These are phyloP conservation scores for Picochlorum sp. DNA, from an alignment of 139 green algal genomes.

Conservation along the genomic window DNA sequence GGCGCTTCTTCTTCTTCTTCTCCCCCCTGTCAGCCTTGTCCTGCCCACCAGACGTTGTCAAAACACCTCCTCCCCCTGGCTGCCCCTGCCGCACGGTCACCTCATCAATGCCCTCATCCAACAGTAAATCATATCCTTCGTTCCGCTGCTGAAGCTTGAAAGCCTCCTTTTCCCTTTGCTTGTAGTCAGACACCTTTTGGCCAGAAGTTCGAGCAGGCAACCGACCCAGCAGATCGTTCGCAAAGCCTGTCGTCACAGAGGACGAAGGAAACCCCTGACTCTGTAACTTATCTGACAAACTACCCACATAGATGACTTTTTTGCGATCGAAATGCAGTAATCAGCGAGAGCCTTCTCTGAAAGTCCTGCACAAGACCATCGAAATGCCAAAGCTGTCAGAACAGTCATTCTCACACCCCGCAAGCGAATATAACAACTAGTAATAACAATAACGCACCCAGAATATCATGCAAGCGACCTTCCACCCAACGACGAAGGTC, in stretches of 20 bases:
- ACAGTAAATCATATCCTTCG: conserved; percentile 41
- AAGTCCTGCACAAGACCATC: conserved; percentile 24
- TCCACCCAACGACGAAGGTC: conserved; percentile 53
- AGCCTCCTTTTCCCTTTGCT: conserved; percentile 27
- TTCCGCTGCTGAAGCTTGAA: conserved; percentile 39
- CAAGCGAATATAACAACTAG: background rate
- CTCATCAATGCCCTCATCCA: conserved; percentile 26
- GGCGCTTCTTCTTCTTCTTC: conserved; percentile 3
- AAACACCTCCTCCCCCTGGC: conserved; percentile 14
- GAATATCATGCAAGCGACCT: conserved; percentile 57
- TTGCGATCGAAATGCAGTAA: conserved; percentile 38
- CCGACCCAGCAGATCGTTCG: conserved; percentile 41
- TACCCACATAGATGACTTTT: conserved; percentile 30
- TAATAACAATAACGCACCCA: conserved; percentile 37
- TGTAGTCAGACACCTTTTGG: conserved; percentile 5
- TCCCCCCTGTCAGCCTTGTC: background rate
- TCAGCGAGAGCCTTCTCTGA: conserved; percentile 35
- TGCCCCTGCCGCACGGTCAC: conserved; percentile 19
- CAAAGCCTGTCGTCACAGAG: conserved; percentile 42
- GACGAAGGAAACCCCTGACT: conserved; percentile 44
- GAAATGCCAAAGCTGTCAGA: background rate
- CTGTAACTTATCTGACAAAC: conserved; percentile 17
- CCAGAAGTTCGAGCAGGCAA: conserved; percentile 19
- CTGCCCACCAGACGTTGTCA: background rate
- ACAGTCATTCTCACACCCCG: background rate